phyloP scores from a whole-genome alignment of 2,329 filamentous ascomycete species.

The Aspergillus pseudoviridinutans region DNA sequence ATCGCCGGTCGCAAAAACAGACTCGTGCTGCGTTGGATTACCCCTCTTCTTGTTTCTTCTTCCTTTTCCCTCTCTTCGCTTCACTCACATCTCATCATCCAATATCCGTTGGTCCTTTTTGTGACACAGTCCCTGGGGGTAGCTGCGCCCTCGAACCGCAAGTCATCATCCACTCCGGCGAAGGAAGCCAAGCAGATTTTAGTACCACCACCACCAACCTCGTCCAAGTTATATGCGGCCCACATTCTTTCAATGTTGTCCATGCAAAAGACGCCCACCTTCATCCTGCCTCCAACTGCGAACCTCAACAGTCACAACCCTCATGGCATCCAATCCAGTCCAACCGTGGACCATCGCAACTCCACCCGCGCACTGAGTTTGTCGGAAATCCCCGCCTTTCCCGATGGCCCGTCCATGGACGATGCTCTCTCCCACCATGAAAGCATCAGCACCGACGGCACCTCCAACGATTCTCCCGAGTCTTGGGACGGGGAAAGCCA shows the following conservation, averaged over 20 bases:
- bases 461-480: conserved; percentile 27
- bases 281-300: conserved; percentile 20
- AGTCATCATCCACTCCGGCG: background rate
- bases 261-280: conserved; percentile 33
- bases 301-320: conserved; percentile 18
- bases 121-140: background rate
- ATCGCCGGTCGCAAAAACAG: background rate
- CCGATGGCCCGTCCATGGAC: conserved; percentile 24
- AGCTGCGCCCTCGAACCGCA: background rate
- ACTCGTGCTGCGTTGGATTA: background rate
- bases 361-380: conserved; percentile 19
- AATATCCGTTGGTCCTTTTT: background rate
- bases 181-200: background rate
- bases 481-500: conserved; percentile 24
- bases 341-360: conserved; percentile 15
- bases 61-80: background rate
- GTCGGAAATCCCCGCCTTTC: conserved; percentile 22
- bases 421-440: conserved; percentile 28
- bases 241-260: conserved; percentile 33
- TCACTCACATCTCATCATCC: background rate
- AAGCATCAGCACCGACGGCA: conserved; percentile 32
- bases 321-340: conserved; percentile 10
- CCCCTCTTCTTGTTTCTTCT: conserved; percentile 5
- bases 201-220: background rate
- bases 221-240: background rate